phyloP scores from a whole-genome alignment of 202 grass and related monocot species.

The Panicum hallii region DNA sequence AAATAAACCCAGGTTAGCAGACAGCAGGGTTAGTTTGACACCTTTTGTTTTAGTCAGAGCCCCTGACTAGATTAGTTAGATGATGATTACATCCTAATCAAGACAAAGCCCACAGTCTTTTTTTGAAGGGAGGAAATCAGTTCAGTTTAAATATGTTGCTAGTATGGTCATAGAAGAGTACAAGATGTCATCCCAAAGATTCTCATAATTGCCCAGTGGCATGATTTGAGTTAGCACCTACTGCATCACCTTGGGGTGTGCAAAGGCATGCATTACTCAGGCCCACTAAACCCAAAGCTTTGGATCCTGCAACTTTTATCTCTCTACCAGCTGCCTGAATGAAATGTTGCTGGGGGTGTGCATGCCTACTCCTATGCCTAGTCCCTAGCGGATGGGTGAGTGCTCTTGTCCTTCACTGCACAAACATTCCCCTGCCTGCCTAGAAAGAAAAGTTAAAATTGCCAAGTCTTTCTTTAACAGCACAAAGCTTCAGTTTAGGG shows the following conservation, averaged over 20 bases:
- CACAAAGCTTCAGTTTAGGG: no score
- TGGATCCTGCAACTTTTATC: slow-evolving; percentile 59
- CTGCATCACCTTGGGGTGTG: slow-evolving; percentile 50
- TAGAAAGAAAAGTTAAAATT: slow-evolving; percentile 40
- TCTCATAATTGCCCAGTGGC: slow-evolving; percentile 48
- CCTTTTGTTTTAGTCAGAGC: slow-evolving; percentile 35
- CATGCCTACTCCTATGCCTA: slow-evolving; percentile 18
- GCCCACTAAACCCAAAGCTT: slow-evolving; percentile 60
- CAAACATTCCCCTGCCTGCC: slow-evolving; percentile 44
- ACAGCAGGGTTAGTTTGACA: neutral
- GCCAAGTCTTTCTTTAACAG: no score
- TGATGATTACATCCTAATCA: slow-evolving; percentile 15
- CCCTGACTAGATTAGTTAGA: slow-evolving; percentile 16
- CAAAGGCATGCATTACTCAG: slow-evolving; percentile 49
- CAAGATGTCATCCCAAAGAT: slow-evolving; percentile 52
- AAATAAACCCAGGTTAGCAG: slow-evolving; percentile 20
- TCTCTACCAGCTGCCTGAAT: slow-evolving; percentile 35
- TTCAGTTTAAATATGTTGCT: neutral
- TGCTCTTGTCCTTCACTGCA: slow-evolving; percentile 33
- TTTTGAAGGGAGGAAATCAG: neutral
- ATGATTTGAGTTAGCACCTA: slow-evolving; percentile 58
- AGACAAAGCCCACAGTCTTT: slow-evolving; percentile 11
- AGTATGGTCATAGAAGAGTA: slow-evolving; percentile 22
- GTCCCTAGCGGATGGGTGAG: slow-evolving; percentile 29
- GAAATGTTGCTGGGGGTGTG: slow-evolving; percentile 38